Conservation (phyloP, 2,329 filamentous ascomycete genomes). For the Pseudocercospora macadamiae region DNA sequence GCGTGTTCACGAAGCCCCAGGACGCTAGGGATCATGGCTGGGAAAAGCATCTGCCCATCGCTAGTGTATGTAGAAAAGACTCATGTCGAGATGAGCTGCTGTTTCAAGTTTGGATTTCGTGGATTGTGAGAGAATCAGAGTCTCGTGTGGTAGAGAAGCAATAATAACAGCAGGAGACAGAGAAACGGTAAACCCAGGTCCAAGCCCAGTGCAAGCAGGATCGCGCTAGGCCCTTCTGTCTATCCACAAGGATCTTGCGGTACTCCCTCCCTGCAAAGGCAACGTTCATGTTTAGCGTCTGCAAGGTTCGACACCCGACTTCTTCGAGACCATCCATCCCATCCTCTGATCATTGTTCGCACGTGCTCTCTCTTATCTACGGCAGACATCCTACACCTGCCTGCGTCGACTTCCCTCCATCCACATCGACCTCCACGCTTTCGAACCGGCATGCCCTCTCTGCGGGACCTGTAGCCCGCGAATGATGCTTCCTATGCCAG, state of each 20-base stretch:
- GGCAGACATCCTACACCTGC: neutral
- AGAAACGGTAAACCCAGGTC: neutral
- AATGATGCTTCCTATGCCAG: conserved; percentile 17
- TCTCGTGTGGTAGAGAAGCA: conserved; percentile 5
- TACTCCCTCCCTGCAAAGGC: too few species aligned
- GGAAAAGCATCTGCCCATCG: conserved; percentile 5
- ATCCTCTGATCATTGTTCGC: too few species aligned
- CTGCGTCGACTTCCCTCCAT: neutral
- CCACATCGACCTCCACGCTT: neutral
- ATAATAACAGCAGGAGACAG: conserved; percentile 1
- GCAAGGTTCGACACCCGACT: too few species aligned
- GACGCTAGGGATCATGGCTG: neutral
- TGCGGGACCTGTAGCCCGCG: neutral
- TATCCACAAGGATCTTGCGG: neutral
- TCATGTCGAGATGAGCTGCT: conserved; percentile 4
- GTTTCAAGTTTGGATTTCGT: neutral
- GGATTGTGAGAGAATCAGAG: neutral
- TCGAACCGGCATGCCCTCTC: conserved; percentile 3
- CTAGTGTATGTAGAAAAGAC: neutral
- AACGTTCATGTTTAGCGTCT: too few species aligned
- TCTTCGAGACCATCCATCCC: too few species aligned
- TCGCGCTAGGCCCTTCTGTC: neutral
- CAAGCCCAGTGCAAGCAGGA: neutral
- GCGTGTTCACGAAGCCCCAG: conserved; percentile 13
- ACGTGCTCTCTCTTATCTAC: neutral